These are phyloP conservation scores for Yamadazyma dushanensis DNA, from an alignment of 1,139 yeast species.

Conservation along the genomic window DNA sequence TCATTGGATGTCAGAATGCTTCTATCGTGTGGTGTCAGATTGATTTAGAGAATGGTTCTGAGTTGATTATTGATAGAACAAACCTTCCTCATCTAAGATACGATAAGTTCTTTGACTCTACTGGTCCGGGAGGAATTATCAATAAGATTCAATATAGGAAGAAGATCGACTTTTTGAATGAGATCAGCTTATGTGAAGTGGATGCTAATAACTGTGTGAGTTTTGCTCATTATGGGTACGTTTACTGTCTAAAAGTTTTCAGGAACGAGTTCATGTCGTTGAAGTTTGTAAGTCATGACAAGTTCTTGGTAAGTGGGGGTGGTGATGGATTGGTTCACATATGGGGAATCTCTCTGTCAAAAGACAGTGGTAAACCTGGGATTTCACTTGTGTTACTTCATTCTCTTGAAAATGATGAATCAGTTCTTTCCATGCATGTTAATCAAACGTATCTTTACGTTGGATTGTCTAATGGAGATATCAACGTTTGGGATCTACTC, in stretches of 20 bases:
- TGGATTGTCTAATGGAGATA: slow-evolving; percentile 70
- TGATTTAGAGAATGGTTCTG: slow-evolving; percentile 10
- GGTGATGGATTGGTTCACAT: slow-evolving; percentile 86
- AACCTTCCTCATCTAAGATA: slow-evolving; percentile 78
- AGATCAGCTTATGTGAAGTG: slow-evolving; percentile 56
- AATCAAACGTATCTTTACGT: slow-evolving; percentile 71
- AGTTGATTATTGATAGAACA: slow-evolving; percentile 9
- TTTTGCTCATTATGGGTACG: slow-evolving; percentile 91
- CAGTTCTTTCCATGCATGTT: slow-evolving; percentile 66
- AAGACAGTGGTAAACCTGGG: slow-evolving; percentile 2
- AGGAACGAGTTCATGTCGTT: slow-evolving; percentile 22
- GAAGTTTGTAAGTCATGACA: slow-evolving; percentile 19
- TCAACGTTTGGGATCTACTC: slow-evolving; percentile 81
- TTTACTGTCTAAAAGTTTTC: slow-evolving; percentile 63
- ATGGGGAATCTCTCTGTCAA: slow-evolving; percentile 50
- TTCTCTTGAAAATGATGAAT: slow-evolving; percentile 63
- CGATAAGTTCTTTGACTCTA: slow-evolving; percentile 86
- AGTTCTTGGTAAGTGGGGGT: slow-evolving; percentile 57
- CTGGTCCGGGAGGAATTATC: slow-evolving; percentile 73
- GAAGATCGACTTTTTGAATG: slow-evolving; percentile 12
- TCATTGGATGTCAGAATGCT: slow-evolving; percentile 92
- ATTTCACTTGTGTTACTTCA: slow-evolving; percentile 24
- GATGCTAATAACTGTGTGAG: slow-evolving; percentile 63
- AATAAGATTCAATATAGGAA: slow-evolving; percentile 32
- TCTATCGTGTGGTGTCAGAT: slow-evolving; percentile 71